These are phyloP conservation scores for Globisporangium recalcitrans DNA, from an alignment of 352 stramenopile genomes.

Conservation along the genomic window DNA sequence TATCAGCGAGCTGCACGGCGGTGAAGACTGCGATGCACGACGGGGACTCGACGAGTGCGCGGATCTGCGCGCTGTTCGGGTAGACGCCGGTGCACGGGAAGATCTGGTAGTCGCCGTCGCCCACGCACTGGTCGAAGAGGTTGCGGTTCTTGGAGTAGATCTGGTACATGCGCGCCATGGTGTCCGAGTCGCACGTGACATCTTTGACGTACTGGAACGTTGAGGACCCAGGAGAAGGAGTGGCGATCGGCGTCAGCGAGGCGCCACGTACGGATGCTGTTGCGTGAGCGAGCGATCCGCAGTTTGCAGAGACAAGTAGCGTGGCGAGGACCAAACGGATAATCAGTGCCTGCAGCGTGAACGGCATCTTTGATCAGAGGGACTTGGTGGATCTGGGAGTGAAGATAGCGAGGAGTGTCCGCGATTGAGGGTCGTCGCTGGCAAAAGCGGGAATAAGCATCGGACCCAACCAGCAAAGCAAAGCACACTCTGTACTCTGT, in stretches of 20 bases:
- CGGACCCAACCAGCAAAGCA: background rate
- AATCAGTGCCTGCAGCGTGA: background rate
- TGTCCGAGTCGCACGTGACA: background rate
- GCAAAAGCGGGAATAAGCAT: background rate
- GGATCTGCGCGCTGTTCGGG: conserved; percentile 38
- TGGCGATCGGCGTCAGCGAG: background rate
- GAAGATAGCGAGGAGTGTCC: background rate
- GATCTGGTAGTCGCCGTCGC: conserved; percentile 49
- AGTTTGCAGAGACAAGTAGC: background rate
- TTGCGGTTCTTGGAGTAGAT: conserved; percentile 57
- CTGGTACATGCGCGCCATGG: conserved; percentile 32
- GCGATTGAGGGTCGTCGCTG: background rate
- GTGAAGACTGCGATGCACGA: conserved; percentile 50
- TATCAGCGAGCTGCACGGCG: conserved; percentile 36
- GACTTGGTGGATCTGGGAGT: background rate
- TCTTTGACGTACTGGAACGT: background rate
- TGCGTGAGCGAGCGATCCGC: background rate
- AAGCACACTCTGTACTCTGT: no score
- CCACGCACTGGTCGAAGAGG: conserved; percentile 50
- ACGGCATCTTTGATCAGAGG: background rate
- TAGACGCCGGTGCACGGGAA: conserved; percentile 47
- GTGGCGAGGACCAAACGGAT: background rate
- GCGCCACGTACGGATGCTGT: background rate
- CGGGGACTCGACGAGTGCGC: conserved; percentile 35
- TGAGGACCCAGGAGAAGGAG: background rate